These are phyloP conservation scores for Penicillium hordei DNA, from an alignment of 2,329 filamentous ascomycete genomes.

Conservation along the genomic window DNA sequence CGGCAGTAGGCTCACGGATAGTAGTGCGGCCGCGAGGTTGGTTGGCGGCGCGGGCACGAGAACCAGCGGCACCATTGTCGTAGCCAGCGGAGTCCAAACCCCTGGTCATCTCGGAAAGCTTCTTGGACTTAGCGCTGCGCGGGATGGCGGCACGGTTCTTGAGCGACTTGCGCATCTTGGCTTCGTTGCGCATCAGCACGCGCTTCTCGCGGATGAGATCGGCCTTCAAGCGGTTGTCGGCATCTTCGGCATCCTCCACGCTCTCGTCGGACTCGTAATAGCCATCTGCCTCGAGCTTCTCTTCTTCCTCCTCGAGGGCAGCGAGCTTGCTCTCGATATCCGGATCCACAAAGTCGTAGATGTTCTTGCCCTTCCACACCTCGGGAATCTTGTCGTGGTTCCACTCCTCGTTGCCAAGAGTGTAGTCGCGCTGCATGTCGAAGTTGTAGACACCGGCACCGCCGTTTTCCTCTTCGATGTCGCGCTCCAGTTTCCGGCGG, in stretches of 20 bases:
- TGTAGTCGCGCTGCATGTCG: slow-evolving; percentile 84
- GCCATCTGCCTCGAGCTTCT: slow-evolving; percentile 84
- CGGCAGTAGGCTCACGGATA: slow-evolving; percentile 63
- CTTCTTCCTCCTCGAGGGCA: slow-evolving; percentile 92
- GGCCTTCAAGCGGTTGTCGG: slow-evolving; percentile 85
- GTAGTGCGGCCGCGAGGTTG: slow-evolving; percentile 65
- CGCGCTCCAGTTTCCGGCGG: slow-evolving; percentile 73
- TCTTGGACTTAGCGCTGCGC: slow-evolving; percentile 75
- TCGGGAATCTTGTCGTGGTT: slow-evolving; percentile 96
- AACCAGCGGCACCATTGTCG: slow-evolving; percentile 72
- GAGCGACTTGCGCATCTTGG: slow-evolving; percentile 90
- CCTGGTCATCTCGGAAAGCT: slow-evolving; percentile 81
- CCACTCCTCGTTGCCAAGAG: slow-evolving; percentile 86
- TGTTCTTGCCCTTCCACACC: slow-evolving; percentile 91
- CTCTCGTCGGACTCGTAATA: slow-evolving; percentile 87
- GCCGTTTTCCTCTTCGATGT: slow-evolving; percentile 87
- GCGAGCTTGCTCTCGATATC: slow-evolving; percentile 93
- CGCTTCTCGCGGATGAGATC: slow-evolving; percentile 95
- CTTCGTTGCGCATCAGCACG: slow-evolving; percentile 86
- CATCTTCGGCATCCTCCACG: slow-evolving; percentile 84
- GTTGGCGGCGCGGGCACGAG: slow-evolving; percentile 62
- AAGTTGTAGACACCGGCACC: slow-evolving; percentile 96
- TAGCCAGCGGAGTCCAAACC: slow-evolving; percentile 82
- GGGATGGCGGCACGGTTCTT: slow-evolving; percentile 97
- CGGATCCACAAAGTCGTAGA: slow-evolving; percentile 94